A percentile compares a stretch with the other conserved stretches of the same genome.
Evolutionary conservation across 805 yeast genomes (phyloP).

Genomic region (Yamadazyma insecticola): DNA sequence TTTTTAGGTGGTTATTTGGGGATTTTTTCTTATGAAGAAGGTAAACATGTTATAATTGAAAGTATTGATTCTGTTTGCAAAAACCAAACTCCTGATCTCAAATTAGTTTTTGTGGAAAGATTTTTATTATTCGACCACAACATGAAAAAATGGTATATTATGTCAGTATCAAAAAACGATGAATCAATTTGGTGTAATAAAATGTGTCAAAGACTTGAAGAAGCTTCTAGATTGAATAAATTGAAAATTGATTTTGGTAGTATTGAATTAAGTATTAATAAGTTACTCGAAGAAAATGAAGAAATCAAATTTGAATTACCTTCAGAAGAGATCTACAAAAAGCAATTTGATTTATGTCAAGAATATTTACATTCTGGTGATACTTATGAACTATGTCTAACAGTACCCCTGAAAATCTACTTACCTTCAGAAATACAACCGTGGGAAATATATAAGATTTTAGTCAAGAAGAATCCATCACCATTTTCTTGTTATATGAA

Average conservation of each 20-base stretch:
- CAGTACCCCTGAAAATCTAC: slow-evolving; percentile 62
- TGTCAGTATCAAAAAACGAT: slow-evolving; percentile 40
- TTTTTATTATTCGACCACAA: slow-evolving; percentile 52
- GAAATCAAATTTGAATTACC: slow-evolving; percentile 43
- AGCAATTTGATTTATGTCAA: slow-evolving; percentile 61
- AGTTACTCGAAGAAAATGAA: slow-evolving; percentile 7
- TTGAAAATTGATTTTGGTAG: slow-evolving; percentile 12
- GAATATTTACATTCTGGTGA: slow-evolving; percentile 70
- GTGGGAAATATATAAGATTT: slow-evolving; percentile 77
- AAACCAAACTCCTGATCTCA: slow-evolving; percentile 60
- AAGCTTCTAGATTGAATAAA: slow-evolving; percentile 4
- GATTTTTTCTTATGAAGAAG: slow-evolving; percentile 83
- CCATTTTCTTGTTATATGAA: slow-evolving; percentile 84
- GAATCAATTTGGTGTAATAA: slow-evolving; percentile 36
- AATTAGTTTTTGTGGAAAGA: slow-evolving; percentile 66
- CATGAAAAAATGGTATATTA: slow-evolving; percentile 42
- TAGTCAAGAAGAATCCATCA: slow-evolving; percentile 77
- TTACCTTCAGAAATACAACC: slow-evolving; percentile 49
- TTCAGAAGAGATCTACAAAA: slow-evolving; percentile 45
- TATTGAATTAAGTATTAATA: slow-evolving; percentile 15
- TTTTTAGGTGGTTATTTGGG: slow-evolving; percentile 94
- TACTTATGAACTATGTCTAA: slow-evolving; percentile 89
- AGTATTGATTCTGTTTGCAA: slow-evolving; percentile 31
- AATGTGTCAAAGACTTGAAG: slow-evolving; percentile 9
- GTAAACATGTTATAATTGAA: slow-evolving; percentile 40